Evolutionary conservation across 1,139 yeast species (phyloP), one percentile per base, ranked within the genome.

Genomic region (Saccharomyces hybrid): DNA sequence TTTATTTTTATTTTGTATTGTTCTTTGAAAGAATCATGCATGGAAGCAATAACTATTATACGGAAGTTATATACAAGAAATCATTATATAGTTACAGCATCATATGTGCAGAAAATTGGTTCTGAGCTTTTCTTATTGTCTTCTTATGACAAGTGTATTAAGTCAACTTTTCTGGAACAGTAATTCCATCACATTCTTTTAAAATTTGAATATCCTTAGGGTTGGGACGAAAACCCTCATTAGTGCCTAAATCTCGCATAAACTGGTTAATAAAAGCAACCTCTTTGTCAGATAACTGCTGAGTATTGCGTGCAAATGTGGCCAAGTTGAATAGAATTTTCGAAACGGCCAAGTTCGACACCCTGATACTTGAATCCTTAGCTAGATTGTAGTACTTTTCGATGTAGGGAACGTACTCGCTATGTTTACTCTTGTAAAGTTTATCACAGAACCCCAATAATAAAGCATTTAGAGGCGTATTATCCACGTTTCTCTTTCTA

Each of bases 381-480:
- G 38, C 38, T n/a, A 31, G 14, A 4, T 31, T 4, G 8, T 31
- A 31, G 16, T 31, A 31, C 38, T 31, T 5, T 31, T 31, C 38
- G 14, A 31, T 31, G 6, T 5, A 31, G 38, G 16, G 16, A 31
- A 31, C 13, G 13, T 31, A 31, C 14, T 31, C 38, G 13, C 38
- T 6, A 14, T 31, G 14, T 31, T 31, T 31, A 13, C 38, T 31
- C 8, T 31, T 31, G 6, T 31, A 31, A 31, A 31, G 38, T 7
- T 31, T 31, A 13, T 31, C 38, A n/a, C 38, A 31, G 38, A 31
- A n/a, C 6, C 38, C 38, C n/a, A 31, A 31, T n/a, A 31, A 31
- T n/a, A 55, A 58, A 11, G 57, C 59, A 31, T 59, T 54, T n/a
- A 52, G 26, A 9, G 28, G 49, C 25, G 34, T 34, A 7, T 47